Conservation (phyloP, 2,329 filamentous ascomycete species). For the Zymoseptoria tritici region DNA sequence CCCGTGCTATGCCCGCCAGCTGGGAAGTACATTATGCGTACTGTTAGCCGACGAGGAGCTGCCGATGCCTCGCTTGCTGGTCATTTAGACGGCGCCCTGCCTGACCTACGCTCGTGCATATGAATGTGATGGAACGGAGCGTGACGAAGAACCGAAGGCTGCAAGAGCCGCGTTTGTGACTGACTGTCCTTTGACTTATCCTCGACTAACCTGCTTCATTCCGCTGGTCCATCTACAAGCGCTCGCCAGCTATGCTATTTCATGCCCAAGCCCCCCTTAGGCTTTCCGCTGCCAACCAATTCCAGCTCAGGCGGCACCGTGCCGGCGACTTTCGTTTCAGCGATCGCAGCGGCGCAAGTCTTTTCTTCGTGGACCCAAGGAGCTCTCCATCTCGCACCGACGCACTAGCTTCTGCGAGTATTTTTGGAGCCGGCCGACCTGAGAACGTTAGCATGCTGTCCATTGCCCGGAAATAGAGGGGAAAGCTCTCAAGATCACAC, state of each 20-base stretch:
- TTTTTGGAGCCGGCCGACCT: constrained; percentile 12
- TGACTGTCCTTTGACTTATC: background rate
- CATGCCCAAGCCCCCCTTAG: background rate
- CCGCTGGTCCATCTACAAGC: background rate
- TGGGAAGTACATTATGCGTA: background rate
- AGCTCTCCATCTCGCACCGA: background rate
- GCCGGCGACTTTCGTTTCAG: background rate
- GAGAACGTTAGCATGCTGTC: constrained; percentile 6
- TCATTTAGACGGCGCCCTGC: too few species aligned
- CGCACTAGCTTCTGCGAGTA: constrained; percentile 5
- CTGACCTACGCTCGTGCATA: too few species aligned
- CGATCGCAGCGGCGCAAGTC: background rate
- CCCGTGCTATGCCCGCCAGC: background rate
- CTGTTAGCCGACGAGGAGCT: too few species aligned
- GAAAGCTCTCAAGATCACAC: constrained; percentile 28
- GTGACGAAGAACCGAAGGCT: too few species aligned
- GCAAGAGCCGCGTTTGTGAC: background rate
- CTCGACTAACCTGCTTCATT: background rate
- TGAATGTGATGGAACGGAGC: too few species aligned
- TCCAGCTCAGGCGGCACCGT: background rate
- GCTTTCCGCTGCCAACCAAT: background rate
- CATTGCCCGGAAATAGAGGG: too few species aligned
- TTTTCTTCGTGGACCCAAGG: background rate
- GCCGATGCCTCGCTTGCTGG: too few species aligned
- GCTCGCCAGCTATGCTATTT: background rate